Evolutionary conservation across 1,284 basidiomycete species (phyloP), one percentile per base, ranked within the genome.

Genomic region (Cutaneotrichosporon mucoides): DNA sequence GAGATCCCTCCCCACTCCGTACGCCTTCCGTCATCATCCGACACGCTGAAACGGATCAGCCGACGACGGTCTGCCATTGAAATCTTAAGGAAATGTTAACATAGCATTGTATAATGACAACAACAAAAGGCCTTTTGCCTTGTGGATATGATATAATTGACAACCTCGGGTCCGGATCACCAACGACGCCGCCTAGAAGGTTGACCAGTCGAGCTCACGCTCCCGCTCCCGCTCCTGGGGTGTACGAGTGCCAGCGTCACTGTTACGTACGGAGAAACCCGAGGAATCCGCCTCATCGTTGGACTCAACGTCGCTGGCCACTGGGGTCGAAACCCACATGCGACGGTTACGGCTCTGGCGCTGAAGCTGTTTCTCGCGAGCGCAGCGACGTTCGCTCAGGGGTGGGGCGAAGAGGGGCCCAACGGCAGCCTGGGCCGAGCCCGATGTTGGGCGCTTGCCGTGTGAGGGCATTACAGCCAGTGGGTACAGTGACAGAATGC

Each of bases 401-500:
- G 67, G 64, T 1, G 73, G 75, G 3, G 67, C 68, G 45, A 76
- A 76, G 5, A 75, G 63, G 5, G 73, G 75, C 16, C 65, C 68
- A 9, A 63, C 71, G 9, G 68, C 66, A 9, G 67, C 65, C 11
- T 59, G 54, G 13, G 60, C 56, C 1, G 64, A 53, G 2, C 48
- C 34, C 3, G 63, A 62, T n/a, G 49, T 48, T 3, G 49, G 24
- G 11, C 52, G 60, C 35, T 49, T 55, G n/a, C 66, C 57, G 53
- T 68, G 71, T 13, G 70, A 74, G 2, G 72, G 51, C 24, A 69
- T 62, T 46, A 70, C 72, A 2, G 73, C 73, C 12, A 76, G 66
- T 1, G 75, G 75, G 58, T 76, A 76, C 49, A 76, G 71, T 4
- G 73, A 75, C 13, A 76, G 67, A 12, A 76, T 63, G 15, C 73